These are phyloP conservation scores for Hypoxylon sp. DNA, from an alignment of 2,329 filamentous ascomycete species.

Conservation along the genomic window DNA sequence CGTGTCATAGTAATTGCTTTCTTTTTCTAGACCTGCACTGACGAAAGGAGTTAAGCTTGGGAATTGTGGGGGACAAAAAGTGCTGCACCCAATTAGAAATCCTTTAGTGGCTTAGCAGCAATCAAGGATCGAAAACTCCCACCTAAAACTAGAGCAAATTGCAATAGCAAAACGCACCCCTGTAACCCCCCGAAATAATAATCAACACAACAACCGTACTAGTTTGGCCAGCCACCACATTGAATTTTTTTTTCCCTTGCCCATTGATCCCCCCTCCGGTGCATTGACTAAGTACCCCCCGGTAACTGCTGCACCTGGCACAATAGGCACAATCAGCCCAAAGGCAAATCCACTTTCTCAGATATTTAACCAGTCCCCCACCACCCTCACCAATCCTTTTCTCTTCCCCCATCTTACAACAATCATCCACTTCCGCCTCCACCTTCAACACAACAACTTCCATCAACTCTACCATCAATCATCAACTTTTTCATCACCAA, in stretches of 20 bases:
- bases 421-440: conserved; percentile 42
- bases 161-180: conserved; percentile 50
- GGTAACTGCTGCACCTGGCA: conserved; percentile 29
- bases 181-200: conserved; percentile 49
- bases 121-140: conserved; percentile 42
- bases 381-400: conserved; percentile 44
- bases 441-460: conserved; percentile 45
- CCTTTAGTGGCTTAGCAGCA: conserved; percentile 27
- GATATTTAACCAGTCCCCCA: conserved; percentile 52
- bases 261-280: conserved; percentile 21
- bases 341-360: conserved; percentile 36
- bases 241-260: conserved; percentile 20
- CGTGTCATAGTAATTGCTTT: conserved; percentile 2
- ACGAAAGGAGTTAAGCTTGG: conserved; percentile 28
- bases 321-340: conserved; percentile 52
- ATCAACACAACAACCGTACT: conserved; percentile 37
- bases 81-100: conserved; percentile 50
- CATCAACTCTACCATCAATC: conserved; percentile 48
- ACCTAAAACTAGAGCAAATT: conserved; percentile 48
- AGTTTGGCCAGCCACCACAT: conserved; percentile 30
- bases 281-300: conserved; percentile 40
- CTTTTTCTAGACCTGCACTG: conserved; percentile 25
- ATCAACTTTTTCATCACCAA: conserved; percentile 47
- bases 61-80: conserved; percentile 9
- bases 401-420: conserved; percentile 47